A percentile compares a stretch with the other conserved stretches of the same genome.
phyloP scores from a whole-genome alignment of 1,139 yeast genomes.

The Sugiyamaella grinbergsii region DNA sequence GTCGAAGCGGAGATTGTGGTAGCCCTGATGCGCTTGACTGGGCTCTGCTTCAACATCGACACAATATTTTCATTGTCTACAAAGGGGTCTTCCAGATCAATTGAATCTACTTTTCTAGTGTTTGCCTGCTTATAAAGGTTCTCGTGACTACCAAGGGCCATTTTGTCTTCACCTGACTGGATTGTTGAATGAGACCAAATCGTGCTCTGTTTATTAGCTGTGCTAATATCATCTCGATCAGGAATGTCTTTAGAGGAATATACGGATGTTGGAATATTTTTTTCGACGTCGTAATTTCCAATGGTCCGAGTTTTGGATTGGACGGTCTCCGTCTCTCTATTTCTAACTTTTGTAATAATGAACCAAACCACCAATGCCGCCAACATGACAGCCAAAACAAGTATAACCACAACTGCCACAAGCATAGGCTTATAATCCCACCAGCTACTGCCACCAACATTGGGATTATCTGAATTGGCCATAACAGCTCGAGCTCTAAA shows the following conservation, averaged over 20 bases:
- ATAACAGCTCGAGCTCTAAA: neutral
- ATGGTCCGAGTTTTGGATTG: neutral
- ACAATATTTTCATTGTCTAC: constrained; percentile 1
- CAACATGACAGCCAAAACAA: constrained; percentile 11
- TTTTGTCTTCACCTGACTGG: too few species aligned
- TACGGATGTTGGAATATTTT: constrained; percentile 4
- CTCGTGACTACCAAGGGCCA: constrained; percentile 10
- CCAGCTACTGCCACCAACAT: constrained; percentile 12
- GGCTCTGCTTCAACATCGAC: constrained; percentile 1
- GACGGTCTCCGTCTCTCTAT: neutral
- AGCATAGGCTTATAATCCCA: constrained; percentile 22
- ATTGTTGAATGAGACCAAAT: too few species aligned
- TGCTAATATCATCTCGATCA: neutral
- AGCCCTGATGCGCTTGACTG: neutral
- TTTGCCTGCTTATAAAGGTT: neutral
- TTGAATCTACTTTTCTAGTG: neutral
- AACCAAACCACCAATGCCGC: constrained; percentile 2
- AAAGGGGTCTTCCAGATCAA: constrained; percentile 10
- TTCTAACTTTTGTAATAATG: constrained; percentile 1
- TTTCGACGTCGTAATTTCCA: constrained; percentile 6
- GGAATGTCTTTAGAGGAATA: too few species aligned
- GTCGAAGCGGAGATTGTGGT: neutral
- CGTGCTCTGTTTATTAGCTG: neutral
- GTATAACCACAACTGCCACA: constrained; percentile 18
- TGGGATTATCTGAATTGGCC: neutral